phyloP scores from a whole-genome alignment of 768 basidiomycete genomes.

The Russula sp. region DNA sequence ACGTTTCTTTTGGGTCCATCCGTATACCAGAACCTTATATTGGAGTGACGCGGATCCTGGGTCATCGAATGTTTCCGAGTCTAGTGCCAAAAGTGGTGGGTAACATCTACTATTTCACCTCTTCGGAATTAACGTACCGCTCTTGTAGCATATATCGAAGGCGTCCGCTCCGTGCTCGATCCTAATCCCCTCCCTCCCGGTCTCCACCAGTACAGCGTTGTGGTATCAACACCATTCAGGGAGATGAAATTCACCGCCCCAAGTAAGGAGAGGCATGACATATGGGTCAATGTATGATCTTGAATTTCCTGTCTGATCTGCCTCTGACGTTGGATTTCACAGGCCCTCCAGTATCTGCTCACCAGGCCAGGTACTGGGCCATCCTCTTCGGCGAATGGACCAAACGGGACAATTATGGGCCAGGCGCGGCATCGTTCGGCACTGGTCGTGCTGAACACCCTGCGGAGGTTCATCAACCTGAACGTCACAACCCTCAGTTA shows the following conservation, averaged over 20 bases:
- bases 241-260: slow-evolving; percentile 99
- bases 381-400: slow-evolving; percentile 25
- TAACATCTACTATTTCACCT: slow-evolving; percentile 31
- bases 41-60: slow-evolving; percentile 97
- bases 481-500: slow-evolving; percentile 47
- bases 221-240: slow-evolving; percentile 88
- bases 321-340: slow-evolving; percentile 25
- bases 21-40: slow-evolving; percentile 95
- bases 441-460: slow-evolving; percentile 38
- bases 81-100: slow-evolving; percentile 95
- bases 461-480: slow-evolving; percentile 40
- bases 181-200: slow-evolving; percentile 96
- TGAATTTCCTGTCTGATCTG: slow-evolving; percentile 22
- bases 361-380: slow-evolving; percentile 56
- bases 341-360: slow-evolving; percentile 92
- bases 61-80: slow-evolving; percentile 81
- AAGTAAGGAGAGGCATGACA: slow-evolving; percentile 93
- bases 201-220: slow-evolving; percentile 85
- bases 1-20: slow-evolving; percentile 99
- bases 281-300: slow-evolving; percentile 81
- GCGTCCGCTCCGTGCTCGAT: slow-evolving; percentile 87
- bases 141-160: slow-evolving; percentile 81
- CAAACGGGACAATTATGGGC: slow-evolving; percentile 12
- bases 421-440: slow-evolving; percentile 32
- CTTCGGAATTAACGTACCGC: slow-evolving; percentile 1